phyloP scores from a whole-genome alignment of 257 asterid species.

The Marsdenia floribunda region DNA sequence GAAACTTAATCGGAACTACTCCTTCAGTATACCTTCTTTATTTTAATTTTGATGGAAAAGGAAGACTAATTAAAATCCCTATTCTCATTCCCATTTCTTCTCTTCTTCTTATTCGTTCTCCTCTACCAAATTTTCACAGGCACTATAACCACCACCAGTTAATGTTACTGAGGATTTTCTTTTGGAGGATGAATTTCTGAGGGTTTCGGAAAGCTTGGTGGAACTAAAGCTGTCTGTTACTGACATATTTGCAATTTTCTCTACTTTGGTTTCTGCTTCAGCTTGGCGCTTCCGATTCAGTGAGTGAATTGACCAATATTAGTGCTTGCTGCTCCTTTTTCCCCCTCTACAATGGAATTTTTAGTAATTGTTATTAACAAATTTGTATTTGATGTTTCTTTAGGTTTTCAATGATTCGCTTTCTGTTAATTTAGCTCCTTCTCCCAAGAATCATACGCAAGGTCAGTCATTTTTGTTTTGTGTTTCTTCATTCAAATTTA shows the following conservation, averaged over 20 bases:
- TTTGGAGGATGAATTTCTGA: neutral
- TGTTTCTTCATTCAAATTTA: neutral
- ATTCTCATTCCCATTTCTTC: neutral
- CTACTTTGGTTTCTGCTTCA: constrained; percentile 20
- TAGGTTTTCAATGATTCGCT: constrained; percentile 17
- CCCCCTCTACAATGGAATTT: neutral
- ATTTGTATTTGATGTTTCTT: constrained; percentile 2
- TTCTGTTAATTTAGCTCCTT: neutral
- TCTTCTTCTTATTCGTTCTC: no score
- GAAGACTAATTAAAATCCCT: neutral
- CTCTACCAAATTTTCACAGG: neutral
- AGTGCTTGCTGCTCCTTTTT: neutral
- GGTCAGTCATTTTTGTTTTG: constrained; percentile 4
- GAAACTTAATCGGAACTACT: no score
- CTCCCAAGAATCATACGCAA: constrained; percentile 10
- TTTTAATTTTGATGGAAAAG: neutral
- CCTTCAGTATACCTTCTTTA: no score
- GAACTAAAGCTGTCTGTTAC: constrained; percentile 8
- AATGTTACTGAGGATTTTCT: neutral
- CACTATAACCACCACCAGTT: neutral
- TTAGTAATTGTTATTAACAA: neutral
- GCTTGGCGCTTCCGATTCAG: constrained; percentile 22
- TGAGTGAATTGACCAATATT: constrained; percentile 7
- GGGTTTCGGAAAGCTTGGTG: constrained; percentile 12
- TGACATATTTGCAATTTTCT: constrained; percentile 6